Evolutionary conservation across 495 filamentous ascomycete genomes (phyloP).

Genomic region (Sphaerosporella brunnea): DNA sequence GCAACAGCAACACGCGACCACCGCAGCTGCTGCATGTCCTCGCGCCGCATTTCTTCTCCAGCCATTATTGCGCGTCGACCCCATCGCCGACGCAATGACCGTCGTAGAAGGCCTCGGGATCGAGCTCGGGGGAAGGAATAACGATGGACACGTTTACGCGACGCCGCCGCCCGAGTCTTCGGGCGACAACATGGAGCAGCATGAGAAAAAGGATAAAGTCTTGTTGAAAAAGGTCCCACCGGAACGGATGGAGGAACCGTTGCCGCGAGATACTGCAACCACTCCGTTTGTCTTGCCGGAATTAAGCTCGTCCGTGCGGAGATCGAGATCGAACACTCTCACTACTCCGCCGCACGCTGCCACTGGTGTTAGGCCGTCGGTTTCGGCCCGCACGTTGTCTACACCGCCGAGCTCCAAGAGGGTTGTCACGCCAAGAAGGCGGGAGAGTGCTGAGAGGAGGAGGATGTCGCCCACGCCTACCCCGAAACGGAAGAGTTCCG

Average conservation of each 20-base stretch:
- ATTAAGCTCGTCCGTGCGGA: background rate
- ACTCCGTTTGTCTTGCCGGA: background rate
- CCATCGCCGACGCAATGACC: background rate
- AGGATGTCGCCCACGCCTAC: background rate
- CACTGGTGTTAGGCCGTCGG: background rate
- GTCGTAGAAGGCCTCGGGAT: background rate
- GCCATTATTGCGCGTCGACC: background rate
- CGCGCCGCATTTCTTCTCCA: background rate
- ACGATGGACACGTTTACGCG: conserved; percentile 1
- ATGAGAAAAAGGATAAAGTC: background rate
- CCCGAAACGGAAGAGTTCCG: conserved; percentile 9
- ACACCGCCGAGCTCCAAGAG: conserved; percentile 14
- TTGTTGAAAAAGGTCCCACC: background rate
- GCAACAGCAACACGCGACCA: background rate
- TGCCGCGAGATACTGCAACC: background rate
- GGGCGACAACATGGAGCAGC: background rate
- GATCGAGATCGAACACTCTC: conserved; percentile 2
- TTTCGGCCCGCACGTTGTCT: background rate
- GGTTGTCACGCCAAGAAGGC: conserved; percentile 2
- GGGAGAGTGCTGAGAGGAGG: background rate
- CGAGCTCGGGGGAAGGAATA: background rate
- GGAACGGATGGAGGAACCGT: background rate
- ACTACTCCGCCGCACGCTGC: too few species aligned
- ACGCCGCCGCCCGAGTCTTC: background rate
- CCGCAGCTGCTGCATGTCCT: background rate